These are phyloP conservation scores for Kluyveromyces sp. DNA, from an alignment of 1,139 yeast genomes.

Conservation along the genomic window DNA sequence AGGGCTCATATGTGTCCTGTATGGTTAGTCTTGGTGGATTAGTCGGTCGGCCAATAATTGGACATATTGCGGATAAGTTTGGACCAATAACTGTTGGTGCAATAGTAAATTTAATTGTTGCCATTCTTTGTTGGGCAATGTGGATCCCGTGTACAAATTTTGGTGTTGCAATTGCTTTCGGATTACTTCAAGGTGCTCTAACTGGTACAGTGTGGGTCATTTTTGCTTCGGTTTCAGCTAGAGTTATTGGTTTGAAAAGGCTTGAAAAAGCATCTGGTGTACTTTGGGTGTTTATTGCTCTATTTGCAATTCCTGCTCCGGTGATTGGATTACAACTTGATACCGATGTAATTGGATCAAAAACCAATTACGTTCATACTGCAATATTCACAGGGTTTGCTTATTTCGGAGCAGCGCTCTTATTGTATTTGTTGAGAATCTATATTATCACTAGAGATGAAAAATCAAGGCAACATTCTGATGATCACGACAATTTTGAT, in stretches of 20 bases:
- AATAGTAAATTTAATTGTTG: conserved; percentile 27
- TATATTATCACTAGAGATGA: conserved; percentile 19
- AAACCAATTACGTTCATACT: conserved; percentile 40
- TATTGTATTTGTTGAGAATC: conserved; percentile 29
- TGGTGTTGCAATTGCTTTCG: conserved; percentile 44
- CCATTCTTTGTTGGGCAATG: conserved; percentile 40
- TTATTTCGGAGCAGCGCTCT: conserved; percentile 30
- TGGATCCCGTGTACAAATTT: conserved; percentile 55
- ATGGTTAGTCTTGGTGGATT: conserved; percentile 53
- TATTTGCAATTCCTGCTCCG: conserved; percentile 41
- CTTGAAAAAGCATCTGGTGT: conserved; percentile 42
- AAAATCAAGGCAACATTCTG: not conserved
- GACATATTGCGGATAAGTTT: conserved; percentile 44
- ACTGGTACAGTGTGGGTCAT: conserved; percentile 45
- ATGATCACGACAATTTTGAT: not conserved
- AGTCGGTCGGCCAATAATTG: conserved; percentile 56
- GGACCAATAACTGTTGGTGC: conserved; percentile 49
- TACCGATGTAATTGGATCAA: conserved; percentile 6
- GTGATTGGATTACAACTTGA: conserved; percentile 35
- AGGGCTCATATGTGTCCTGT: conserved; percentile 54
- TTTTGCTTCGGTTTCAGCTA: conserved; percentile 31
- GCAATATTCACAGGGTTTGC: conserved; percentile 45
- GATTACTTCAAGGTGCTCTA: conserved; percentile 39
- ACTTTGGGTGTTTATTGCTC: conserved; percentile 43
- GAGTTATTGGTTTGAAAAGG: conserved; percentile 42